Conservation (phyloP, 2,329 filamentous ascomycete species). For the Botryotinia calthae region DNA sequence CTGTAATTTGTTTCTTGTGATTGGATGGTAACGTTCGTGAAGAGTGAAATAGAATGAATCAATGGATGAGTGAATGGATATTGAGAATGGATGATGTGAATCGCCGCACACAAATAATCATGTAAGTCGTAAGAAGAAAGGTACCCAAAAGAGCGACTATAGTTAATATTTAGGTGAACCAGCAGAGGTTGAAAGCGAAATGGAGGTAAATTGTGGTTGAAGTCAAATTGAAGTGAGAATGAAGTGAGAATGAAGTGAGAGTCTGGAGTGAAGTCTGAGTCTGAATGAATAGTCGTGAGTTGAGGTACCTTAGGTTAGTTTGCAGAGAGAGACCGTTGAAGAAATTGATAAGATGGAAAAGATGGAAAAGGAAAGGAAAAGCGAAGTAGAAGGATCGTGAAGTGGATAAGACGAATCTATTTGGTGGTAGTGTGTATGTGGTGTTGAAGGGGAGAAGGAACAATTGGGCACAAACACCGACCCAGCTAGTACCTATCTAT, state of each 20-base stretch:
- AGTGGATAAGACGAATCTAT: background rate
- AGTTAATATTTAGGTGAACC: constrained; percentile 1
- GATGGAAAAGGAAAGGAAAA: background rate
- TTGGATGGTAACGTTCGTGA: background rate
- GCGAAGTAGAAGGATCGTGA: background rate
- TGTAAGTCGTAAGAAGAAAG: background rate
- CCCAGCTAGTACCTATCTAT: background rate
- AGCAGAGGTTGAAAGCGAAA: background rate
- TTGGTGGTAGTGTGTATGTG: background rate
- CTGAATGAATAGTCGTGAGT: background rate
- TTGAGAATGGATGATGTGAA: background rate
- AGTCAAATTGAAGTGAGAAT: background rate
- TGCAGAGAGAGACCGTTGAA: background rate
- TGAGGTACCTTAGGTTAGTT: constrained; percentile 2
- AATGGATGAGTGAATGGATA: background rate
- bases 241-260: background rate
- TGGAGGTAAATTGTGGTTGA: background rate
- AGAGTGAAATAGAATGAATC: background rate
- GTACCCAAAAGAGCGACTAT: constrained; percentile 10
- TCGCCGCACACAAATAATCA: background rate
- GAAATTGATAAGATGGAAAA: background rate
- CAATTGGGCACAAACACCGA: background rate
- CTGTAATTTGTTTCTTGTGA: background rate
- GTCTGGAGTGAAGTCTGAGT: background rate
- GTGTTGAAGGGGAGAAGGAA: background rate